Percentiles rank a stretch among this genome's conserved stretches.
These are phyloP conservation scores for Protea cynaroides DNA, from an alignment of 164 flowering plant genomes.

Conservation along the genomic window DNA sequence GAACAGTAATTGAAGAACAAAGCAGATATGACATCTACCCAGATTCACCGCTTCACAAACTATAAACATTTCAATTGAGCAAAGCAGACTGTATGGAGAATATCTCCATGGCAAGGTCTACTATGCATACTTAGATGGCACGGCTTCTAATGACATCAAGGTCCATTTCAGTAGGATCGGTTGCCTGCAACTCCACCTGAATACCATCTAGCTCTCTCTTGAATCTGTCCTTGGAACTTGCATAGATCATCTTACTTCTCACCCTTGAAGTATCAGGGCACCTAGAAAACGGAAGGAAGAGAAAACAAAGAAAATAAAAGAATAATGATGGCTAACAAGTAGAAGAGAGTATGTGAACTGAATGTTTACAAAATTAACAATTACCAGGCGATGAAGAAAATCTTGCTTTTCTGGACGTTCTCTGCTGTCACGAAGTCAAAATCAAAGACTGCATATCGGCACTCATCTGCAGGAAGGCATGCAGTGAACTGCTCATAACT, in stretches of 20 bases:
- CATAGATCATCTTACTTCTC: constrained; percentile 50
- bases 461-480: constrained; percentile 36
- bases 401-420: constrained; percentile 31
- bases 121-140: constrained; percentile 14
- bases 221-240: constrained; percentile 45
- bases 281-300: constrained; percentile 11
- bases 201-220: constrained; percentile 45
- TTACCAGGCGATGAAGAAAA: constrained; percentile 29
- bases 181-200: constrained; percentile 45
- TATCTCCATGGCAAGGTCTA: constrained; percentile 1
- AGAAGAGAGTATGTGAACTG: not conserved
- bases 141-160: constrained; percentile 41
- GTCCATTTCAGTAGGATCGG: constrained; percentile 45
- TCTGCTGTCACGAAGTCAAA: constrained; percentile 31
- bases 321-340: not conserved
- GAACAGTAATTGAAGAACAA: constrained; percentile 11
- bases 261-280: constrained; percentile 31
- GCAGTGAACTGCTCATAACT: constrained; percentile 38
- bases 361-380: not conserved
- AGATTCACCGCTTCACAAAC: constrained; percentile 12
- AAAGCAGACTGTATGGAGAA: constrained; percentile 13
- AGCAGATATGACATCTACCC: constrained; percentile 17
- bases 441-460: constrained; percentile 42
- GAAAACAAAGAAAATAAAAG: not conserved
- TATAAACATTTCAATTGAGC: constrained; percentile 16